Evolutionary conservation across 1,284 basidiomycete genomes (phyloP), one percentile per base, ranked within the genome.

Genomic region (Melampsora medusae): DNA sequence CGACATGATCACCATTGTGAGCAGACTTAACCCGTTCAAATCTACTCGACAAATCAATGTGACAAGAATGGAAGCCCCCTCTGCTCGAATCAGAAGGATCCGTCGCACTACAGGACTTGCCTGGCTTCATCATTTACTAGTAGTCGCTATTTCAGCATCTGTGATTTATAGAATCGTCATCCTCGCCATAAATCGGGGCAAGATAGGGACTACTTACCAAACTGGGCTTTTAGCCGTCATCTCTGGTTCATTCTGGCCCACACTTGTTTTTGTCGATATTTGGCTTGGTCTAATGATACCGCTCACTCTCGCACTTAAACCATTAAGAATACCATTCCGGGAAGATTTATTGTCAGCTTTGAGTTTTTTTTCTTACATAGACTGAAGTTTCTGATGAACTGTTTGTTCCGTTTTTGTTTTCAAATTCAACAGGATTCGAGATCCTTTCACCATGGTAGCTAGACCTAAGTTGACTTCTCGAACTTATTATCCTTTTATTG

Each of bases 221-320:
- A 56, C 53, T 56, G 53, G 53, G n/a, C 53, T 56, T 22, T 56
- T 56, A 56, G 53, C 53, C 22, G 14, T 56, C 28, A 56, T 56
- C 53, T n/a, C n/a, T 56, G 53, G 53, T 28, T n/a, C 53, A 28
- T 56, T 56, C 28, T 56, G 53, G 53, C 53, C 53, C 53, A 56
- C 53, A 7, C 28, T 56, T 28, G 53, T 56, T 28, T 56, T 56
- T 56, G 28, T 56, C 1, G 53, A 56, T 56, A n/a, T 56, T 28
- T 56, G 53, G 53, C 22, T 56, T 9, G 53, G 53, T 56, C 53
- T 56, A 56, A 9, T 56, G 4, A 28, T 22, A 56, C 53, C 53
- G n/a, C 16, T 56, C 17, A 22, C 53, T 56, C n/a, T 56, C 28
- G 53, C 53, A 56, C 53, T 56, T 16, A 56, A 25, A 28, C 22